These are phyloP conservation scores for Globisporangium takayamanum DNA, from an alignment of 352 stramenopile genomes.

Conservation along the genomic window DNA sequence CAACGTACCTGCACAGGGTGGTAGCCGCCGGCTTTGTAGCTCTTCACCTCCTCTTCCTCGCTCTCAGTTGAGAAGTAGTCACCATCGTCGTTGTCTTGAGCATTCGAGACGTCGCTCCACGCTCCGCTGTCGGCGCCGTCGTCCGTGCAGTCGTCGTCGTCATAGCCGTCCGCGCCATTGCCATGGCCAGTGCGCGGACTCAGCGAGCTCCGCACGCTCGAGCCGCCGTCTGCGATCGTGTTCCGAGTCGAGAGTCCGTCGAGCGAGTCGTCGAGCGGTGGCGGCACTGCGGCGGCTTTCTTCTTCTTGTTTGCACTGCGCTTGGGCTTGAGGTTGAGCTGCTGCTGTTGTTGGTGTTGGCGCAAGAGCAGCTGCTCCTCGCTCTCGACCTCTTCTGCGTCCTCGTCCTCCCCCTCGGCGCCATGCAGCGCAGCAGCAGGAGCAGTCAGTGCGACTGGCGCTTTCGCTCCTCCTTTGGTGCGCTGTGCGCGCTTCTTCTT, in stretches of 20 bases:
- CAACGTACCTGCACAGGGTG: conserved; percentile 83
- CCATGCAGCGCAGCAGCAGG: not conserved
- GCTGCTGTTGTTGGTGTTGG: conserved; percentile 2
- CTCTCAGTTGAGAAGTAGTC: conserved; percentile 82
- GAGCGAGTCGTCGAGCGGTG: conserved; percentile 7
- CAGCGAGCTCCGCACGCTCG: conserved; percentile 20
- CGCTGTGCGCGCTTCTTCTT: conserved; percentile 11
- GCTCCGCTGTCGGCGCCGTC: conserved; percentile 25
- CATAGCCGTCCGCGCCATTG: conserved; percentile 18
- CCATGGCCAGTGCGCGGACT: conserved; percentile 15
- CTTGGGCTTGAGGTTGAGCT: not conserved
- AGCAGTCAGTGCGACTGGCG: not conserved
- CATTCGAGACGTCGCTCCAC: conserved; percentile 10
- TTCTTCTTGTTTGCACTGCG: conserved; percentile 8
- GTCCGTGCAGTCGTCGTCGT: conserved; percentile 25
- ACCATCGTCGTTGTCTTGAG: conserved; percentile 62
- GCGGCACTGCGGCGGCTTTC: not conserved
- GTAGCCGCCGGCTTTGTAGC: conserved; percentile 97
- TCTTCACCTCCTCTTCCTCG: conserved; percentile 90
- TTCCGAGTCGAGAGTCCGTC: conserved; percentile 20
- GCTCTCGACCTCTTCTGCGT: conserved; percentile 9
- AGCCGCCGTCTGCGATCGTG: conserved; percentile 26
- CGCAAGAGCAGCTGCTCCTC: conserved; percentile 7
- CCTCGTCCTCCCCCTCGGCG: not conserved
- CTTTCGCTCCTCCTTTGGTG: not conserved